These are phyloP conservation scores for Dactylellina haptotyla DNA, from an alignment of 2,329 filamentous ascomycete species.

Conservation along the genomic window DNA sequence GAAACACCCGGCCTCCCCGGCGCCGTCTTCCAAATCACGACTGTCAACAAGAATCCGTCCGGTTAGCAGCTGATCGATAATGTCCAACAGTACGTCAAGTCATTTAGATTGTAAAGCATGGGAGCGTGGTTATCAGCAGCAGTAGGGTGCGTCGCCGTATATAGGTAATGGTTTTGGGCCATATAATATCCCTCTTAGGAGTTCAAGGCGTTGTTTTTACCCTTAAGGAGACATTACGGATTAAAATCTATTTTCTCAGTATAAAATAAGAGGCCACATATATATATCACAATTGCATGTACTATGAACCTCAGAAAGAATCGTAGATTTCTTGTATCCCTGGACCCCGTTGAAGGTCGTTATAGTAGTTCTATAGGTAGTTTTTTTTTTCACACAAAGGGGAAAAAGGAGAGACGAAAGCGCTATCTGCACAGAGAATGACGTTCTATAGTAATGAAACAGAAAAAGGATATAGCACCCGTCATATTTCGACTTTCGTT, in stretches of 20 bases:
- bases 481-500: slow-evolving; percentile 2
- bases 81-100: slow-evolving; percentile 26
- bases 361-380: neutral
- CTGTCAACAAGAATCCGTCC: slow-evolving; percentile 48
- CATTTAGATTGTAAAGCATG: slow-evolving; percentile 5
- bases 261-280: no score
- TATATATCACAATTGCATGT: no score
- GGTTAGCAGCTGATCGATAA: slow-evolving; percentile 30
- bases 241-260: no score
- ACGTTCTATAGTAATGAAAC: neutral
- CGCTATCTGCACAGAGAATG: neutral
- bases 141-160: no score
- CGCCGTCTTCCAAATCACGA: slow-evolving; percentile 90
- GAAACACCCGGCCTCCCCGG: slow-evolving; percentile 86
- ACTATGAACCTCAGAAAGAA: no score
- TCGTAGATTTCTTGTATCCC: neutral
- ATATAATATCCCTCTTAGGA: slow-evolving; percentile 9
- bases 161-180: no score
- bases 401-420: neutral
- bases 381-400: neutral
- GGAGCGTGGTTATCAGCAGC: no score
- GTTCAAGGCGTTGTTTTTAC: neutral
- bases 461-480: slow-evolving; percentile 20
- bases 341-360: neutral
- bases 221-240: no score